Evolutionary conservation across 768 basidiomycete species (phyloP).

Genomic region (Jaapia argillacea): DNA sequence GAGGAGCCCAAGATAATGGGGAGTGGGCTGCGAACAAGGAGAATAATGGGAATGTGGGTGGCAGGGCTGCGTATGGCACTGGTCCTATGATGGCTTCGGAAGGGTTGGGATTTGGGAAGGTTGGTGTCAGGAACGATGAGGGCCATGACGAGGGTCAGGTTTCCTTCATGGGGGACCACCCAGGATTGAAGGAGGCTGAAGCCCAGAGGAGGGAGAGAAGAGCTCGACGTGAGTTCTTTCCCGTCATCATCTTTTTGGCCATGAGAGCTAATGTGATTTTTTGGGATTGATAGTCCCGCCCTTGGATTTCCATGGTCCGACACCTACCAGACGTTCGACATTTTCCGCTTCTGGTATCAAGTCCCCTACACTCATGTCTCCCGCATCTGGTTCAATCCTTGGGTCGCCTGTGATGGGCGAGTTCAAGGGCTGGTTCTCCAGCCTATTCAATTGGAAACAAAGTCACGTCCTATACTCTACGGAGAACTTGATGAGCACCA

Average conservation of each 20-base stretch:
- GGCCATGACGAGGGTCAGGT: background rate
- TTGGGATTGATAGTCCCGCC: slow-evolving; percentile 34
- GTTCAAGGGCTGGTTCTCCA: slow-evolving; percentile 92
- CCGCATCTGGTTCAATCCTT: slow-evolving; percentile 32
- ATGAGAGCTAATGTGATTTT: background rate
- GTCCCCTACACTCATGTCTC: slow-evolving; percentile 25
- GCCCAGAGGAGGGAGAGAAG: background rate
- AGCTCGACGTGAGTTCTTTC: background rate
- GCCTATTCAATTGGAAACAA: slow-evolving; percentile 87
- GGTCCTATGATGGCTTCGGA: background rate
- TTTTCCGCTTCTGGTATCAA: slow-evolving; percentile 40
- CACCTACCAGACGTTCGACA: slow-evolving; percentile 21
- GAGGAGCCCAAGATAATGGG: too few relatives aligned
- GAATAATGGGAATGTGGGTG: slow-evolving; percentile 30
- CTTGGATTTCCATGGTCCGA: slow-evolving; percentile 39
- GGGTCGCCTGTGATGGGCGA: slow-evolving; percentile 77
- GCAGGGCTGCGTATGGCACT: too few relatives aligned
- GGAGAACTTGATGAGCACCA: slow-evolving; percentile 48
- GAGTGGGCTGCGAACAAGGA: slow-evolving; percentile 8
- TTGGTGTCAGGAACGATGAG: background rate
- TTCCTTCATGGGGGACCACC: background rate
- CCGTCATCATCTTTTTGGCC: background rate
- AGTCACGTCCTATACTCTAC: slow-evolving; percentile 45
- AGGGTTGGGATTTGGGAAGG: background rate
- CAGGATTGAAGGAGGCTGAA: too few relatives aligned